A percentile compares a stretch with the other conserved stretches of the same genome.
These are phyloP conservation scores for Phytopythium helicoides DNA, from an alignment of 352 stramenopile genomes.

Conservation along the genomic window DNA sequence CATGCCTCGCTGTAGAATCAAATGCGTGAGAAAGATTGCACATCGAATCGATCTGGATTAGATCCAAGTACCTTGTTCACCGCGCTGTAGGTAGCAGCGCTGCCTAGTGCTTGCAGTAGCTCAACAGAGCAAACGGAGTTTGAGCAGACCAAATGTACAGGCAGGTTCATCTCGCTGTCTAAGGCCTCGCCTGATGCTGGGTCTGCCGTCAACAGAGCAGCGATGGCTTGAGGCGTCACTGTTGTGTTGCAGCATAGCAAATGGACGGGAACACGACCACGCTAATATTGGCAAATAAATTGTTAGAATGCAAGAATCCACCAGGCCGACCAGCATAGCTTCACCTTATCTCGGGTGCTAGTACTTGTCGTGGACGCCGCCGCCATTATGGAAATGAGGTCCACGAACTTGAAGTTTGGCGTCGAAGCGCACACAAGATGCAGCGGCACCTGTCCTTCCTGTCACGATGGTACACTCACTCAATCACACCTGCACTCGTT, in stretches of 20 bases:
- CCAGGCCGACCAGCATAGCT: too few relatives aligned
- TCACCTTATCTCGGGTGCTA: conserved; percentile 41
- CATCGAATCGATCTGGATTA: too few relatives aligned
- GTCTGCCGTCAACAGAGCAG: conserved; percentile 28
- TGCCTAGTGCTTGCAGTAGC: conserved; percentile 34
- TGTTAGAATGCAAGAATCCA: background rate
- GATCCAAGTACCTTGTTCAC: conserved; percentile 33
- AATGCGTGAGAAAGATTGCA: too few relatives aligned
- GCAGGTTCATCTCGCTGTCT: conserved; percentile 39
- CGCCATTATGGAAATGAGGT: conserved; percentile 54
- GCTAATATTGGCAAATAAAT: conserved; percentile 8
- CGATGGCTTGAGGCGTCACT: conserved; percentile 39
- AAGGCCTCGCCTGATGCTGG: conserved; percentile 28
- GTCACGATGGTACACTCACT: background rate
- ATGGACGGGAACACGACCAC: conserved; percentile 51
- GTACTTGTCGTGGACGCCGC: conserved; percentile 30
- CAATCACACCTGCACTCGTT: too few relatives aligned
- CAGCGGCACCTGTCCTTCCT: conserved; percentile 47
- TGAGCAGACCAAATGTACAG: conserved; percentile 50
- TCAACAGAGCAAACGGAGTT: conserved; percentile 43
- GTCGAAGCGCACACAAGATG: conserved; percentile 49
- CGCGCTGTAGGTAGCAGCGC: conserved; percentile 25
- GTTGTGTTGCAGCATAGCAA: conserved; percentile 44
- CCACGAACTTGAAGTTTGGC: conserved; percentile 49
- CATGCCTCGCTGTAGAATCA: conserved; percentile 22